Percentiles rank a stretch among this genome's conserved stretches.
These are phyloP conservation scores for Escallonia herrerae DNA, from an alignment of 129 eudicot genomes.

Conservation along the genomic window DNA sequence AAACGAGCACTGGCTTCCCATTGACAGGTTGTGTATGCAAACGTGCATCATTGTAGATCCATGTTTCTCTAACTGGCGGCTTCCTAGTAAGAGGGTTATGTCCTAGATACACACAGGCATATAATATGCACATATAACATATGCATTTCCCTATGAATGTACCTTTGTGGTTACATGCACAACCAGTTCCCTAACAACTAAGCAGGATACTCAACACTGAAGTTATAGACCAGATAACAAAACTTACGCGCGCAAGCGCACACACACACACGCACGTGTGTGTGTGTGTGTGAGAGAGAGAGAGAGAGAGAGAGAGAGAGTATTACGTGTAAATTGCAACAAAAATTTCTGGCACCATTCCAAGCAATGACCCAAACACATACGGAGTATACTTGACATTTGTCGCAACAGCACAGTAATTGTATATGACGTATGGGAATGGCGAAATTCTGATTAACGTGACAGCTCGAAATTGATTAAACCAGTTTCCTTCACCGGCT, in stretches of 20 bases:
- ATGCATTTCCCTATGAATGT: too few relatives aligned
- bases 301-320: constrained; percentile 10
- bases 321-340: constrained; percentile 84
- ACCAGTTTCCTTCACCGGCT: constrained; percentile 87
- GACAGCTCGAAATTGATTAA: constrained; percentile 70
- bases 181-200: too few relatives aligned
- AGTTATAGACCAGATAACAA: too few relatives aligned
- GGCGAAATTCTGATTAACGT: constrained; percentile 75
- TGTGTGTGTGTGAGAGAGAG: constrained; percentile 7
- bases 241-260: neutral
- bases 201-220: too few relatives aligned
- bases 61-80: too few relatives aligned
- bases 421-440: constrained; percentile 62
- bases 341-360: constrained; percentile 76
- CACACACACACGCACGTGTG: neutral
- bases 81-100: too few relatives aligned
- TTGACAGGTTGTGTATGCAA: too few relatives aligned
- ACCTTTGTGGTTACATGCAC: too few relatives aligned
- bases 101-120: too few relatives aligned
- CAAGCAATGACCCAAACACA: constrained; percentile 64
- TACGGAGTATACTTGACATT: constrained; percentile 73
- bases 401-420: constrained; percentile 82
- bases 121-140: too few relatives aligned
- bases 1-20: too few relatives aligned
- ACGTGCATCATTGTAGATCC: too few relatives aligned